Evolutionary conservation across 257 asterid genomes (phyloP).

Genomic region (Solanum virginianum): DNA sequence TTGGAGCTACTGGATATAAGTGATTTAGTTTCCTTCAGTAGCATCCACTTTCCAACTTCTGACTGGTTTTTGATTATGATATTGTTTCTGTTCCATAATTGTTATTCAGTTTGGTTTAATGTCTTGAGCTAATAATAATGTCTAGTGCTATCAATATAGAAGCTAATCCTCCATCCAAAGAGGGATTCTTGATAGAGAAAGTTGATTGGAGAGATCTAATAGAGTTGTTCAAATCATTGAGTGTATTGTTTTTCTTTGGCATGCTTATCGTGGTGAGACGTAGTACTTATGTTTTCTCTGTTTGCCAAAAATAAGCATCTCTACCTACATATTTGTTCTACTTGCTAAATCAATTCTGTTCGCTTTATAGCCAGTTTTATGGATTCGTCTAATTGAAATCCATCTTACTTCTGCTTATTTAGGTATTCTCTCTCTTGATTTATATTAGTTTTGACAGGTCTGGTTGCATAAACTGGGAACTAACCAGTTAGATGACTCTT

Average conservation of each 20-base stretch:
- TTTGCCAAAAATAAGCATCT: background rate
- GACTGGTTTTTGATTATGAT: background rate
- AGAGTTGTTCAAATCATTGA: background rate
- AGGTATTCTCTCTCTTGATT: background rate
- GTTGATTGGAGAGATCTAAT: background rate
- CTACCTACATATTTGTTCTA: background rate
- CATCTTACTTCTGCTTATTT: background rate
- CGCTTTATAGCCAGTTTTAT: background rate
- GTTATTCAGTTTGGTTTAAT: background rate
- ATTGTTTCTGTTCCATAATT: background rate
- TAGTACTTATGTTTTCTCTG: background rate
- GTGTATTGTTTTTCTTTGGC: background rate
- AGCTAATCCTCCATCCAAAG: background rate
- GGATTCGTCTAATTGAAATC: background rate
- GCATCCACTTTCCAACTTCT: background rate
- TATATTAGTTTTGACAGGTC: constrained; percentile 33
- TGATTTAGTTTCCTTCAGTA: background rate
- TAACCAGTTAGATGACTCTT: constrained; percentile 56
- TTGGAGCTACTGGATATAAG: background rate
- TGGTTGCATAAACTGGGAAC: constrained; percentile 80
- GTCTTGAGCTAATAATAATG: background rate
- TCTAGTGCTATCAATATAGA: background rate
- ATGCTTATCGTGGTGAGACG: background rate
- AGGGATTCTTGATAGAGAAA: background rate
- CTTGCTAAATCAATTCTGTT: background rate